A percentile compares a stretch with the other conserved stretches of the same genome.
Evolutionary conservation across 2,329 filamentous ascomycete species (phyloP).

Genomic region (Neocatenulostroma microsporum): DNA sequence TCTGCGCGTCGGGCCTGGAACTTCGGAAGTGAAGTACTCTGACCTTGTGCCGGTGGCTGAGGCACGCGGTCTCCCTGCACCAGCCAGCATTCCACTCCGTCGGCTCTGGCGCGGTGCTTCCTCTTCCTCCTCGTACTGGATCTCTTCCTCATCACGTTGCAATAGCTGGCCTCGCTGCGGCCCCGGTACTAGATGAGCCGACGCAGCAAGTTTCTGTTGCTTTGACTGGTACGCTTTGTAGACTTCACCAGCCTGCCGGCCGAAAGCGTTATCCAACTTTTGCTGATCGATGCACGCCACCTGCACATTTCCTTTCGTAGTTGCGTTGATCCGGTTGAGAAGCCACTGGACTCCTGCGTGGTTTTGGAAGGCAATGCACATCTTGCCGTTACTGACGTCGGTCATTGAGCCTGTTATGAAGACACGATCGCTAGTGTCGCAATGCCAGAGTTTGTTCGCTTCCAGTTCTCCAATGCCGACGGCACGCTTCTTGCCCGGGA

Average conservation of each 20-base stretch:
- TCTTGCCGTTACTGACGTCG: slow-evolving; percentile 8
- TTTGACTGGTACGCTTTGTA: not conserved
- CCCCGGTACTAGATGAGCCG: too few relatives aligned
- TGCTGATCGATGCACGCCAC: not conserved
- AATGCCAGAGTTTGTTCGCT: not conserved
- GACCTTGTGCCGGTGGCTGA: not conserved
- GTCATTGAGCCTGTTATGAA: slow-evolving; percentile 6
- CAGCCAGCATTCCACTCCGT: not conserved
- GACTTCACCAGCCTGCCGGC: not conserved
- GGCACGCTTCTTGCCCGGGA: not conserved
- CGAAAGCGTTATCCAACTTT: not conserved
- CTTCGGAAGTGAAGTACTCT: not conserved
- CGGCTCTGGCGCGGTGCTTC: not conserved
- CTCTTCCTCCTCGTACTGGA: slow-evolving; percentile 3
- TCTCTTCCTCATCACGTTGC: slow-evolving; percentile 3
- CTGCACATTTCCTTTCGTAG: not conserved
- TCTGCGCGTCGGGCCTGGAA: slow-evolving; percentile 4
- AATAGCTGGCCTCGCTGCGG: too few relatives aligned
- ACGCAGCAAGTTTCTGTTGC: too few relatives aligned
- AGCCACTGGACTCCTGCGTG: slow-evolving; percentile 3
- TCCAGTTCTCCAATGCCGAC: slow-evolving; percentile 2
- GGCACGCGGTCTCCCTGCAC: not conserved
- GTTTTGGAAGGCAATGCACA: slow-evolving; percentile 10
- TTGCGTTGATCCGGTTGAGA: not conserved
- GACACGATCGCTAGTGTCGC: not conserved